Percentiles rank a stretch among this genome's conserved stretches.
Evolutionary conservation across 2,329 filamentous ascomycete genomes (phyloP).

Genomic region (Trichoderma citrinoviride): DNA sequence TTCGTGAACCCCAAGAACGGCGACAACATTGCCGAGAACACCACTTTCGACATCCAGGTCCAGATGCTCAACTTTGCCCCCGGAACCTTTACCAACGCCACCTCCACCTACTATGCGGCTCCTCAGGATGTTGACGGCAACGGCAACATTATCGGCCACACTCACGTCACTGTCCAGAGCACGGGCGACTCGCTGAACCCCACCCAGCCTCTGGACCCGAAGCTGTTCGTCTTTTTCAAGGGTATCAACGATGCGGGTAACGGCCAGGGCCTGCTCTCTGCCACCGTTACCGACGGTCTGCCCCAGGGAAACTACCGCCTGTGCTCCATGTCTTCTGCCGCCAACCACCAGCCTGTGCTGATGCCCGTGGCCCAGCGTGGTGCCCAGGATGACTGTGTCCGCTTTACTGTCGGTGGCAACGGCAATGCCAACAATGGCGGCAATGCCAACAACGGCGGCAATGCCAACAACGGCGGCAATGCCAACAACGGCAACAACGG

Average conservation of each 20-base stretch:
- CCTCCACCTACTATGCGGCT: slow-evolving; percentile 59
- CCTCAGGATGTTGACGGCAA: slow-evolving; percentile 51
- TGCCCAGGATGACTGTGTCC: slow-evolving; percentile 63
- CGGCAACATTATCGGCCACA: slow-evolving; percentile 57
- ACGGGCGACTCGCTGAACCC: slow-evolving; percentile 52
- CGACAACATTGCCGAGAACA: slow-evolving; percentile 45
- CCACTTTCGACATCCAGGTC: slow-evolving; percentile 53
- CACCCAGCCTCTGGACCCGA: slow-evolving; percentile 50
- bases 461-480: slow-evolving; percentile 27
- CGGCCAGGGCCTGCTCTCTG: slow-evolving; percentile 51
- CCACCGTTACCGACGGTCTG: slow-evolving; percentile 56
- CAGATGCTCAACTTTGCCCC: slow-evolving; percentile 52
- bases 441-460: not conserved
- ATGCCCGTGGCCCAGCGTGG: slow-evolving; percentile 68
- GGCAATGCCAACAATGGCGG: slow-evolving; percentile 26
- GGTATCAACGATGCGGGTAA: slow-evolving; percentile 63
- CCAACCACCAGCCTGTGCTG: slow-evolving; percentile 64
- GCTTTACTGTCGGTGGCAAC: slow-evolving; percentile 51
- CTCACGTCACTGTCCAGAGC: slow-evolving; percentile 58
- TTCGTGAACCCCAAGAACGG: slow-evolving; percentile 53
- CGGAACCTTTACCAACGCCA: slow-evolving; percentile 61
- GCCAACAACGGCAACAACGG: slow-evolving; percentile 25
- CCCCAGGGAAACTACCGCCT: slow-evolving; percentile 62
- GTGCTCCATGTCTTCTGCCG: slow-evolving; percentile 61
- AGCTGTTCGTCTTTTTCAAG: slow-evolving; percentile 62